These are phyloP conservation scores for Hibiscus mutabilis DNA, from an alignment of 345 rosid species.

Conservation along the genomic window DNA sequence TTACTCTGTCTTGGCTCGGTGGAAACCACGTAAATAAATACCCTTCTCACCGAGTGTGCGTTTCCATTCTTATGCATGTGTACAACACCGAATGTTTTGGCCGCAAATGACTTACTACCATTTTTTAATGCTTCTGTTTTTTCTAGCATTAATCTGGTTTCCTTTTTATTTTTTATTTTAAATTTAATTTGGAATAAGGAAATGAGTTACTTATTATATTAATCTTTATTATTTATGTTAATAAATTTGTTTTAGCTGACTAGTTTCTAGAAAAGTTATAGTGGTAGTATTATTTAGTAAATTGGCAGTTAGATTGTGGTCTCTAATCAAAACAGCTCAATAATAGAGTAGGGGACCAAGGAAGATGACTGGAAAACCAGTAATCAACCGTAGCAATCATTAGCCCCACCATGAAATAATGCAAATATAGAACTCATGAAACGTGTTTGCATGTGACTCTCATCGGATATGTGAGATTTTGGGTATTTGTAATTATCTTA, in stretches of 20 bases:
- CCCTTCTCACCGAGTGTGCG: no score
- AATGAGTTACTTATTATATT: no score
- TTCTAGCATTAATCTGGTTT: no score
- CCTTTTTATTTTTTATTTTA: no score
- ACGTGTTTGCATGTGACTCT: background rate
- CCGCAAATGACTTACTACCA: no score
- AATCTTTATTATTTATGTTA: background rate
- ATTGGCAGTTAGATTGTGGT: background rate
- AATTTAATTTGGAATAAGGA: no score
- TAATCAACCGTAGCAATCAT: background rate
- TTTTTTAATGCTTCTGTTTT: no score
- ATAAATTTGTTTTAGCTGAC: background rate
- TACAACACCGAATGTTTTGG: no score
- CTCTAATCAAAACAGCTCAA: background rate
- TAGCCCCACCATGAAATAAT: background rate
- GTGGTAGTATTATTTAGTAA: background rate
- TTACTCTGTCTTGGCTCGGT: no score
- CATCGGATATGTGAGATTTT: background rate
- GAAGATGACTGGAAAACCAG: background rate
- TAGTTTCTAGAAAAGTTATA: background rate
- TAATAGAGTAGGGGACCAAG: background rate
- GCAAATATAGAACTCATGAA: background rate
- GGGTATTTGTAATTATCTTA: background rate
- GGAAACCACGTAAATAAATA: no score
- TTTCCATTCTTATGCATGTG: no score